A percentile compares a stretch with the other conserved stretches of the same genome.
phyloP scores from a whole-genome alignment of 768 basidiomycete genomes.

The Tubosaeta sp. region DNA sequence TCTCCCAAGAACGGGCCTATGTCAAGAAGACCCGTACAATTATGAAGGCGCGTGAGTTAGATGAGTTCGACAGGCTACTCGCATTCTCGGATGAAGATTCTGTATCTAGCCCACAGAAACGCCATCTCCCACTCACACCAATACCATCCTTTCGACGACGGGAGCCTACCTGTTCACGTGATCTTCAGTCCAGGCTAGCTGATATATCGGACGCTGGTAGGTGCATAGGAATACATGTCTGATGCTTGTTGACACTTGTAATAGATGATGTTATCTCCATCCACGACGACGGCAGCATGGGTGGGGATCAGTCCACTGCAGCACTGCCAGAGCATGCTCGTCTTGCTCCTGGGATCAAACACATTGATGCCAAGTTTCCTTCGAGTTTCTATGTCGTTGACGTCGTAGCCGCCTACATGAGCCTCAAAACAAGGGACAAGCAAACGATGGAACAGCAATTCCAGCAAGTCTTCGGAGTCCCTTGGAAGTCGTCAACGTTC shows the following conservation, averaged over 20 bases:
- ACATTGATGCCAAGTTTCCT: neutral
- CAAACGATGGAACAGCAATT: neutral
- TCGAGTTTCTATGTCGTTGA: neutral
- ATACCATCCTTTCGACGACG: too few species aligned
- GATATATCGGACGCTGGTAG: too few species aligned
- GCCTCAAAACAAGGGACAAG: neutral
- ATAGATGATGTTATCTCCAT: too few species aligned
- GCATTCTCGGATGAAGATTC: neutral
- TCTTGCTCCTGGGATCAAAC: neutral
- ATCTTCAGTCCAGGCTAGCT: too few species aligned
- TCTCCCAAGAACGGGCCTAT: neutral
- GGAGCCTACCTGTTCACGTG: too few species aligned
- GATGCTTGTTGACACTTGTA: too few species aligned
- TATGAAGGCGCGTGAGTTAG: neutral
- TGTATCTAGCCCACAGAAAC: too few species aligned
- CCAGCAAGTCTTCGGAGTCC: neutral
- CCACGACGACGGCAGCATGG: neutral
- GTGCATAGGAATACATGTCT: too few species aligned
- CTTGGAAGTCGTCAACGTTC: neutral
- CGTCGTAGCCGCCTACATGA: neutral
- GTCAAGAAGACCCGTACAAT: neutral
- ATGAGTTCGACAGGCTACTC: neutral
- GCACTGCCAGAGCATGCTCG: too few species aligned
- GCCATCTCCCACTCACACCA: too few species aligned
- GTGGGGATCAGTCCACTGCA: too few species aligned